Percentiles rank a stretch among this genome's conserved stretches.
phyloP scores from a whole-genome alignment of 768 basidiomycete species.

The Pholiota microspora region DNA sequence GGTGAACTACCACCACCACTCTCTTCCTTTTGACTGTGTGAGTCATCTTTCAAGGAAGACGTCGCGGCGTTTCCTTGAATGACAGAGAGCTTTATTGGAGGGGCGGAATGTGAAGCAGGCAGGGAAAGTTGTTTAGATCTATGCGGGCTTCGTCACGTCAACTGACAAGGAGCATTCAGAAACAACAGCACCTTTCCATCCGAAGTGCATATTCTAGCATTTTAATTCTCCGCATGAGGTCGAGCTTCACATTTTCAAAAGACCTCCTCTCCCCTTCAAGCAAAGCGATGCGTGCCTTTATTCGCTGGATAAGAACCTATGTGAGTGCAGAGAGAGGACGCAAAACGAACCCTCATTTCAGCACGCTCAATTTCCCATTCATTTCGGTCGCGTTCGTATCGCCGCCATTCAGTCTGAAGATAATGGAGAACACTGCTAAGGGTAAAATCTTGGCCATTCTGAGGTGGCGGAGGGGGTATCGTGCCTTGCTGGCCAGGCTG shows the following conservation, averaged over 20 bases:
- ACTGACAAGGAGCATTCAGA: constrained; percentile 8
- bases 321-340: constrained; percentile 16
- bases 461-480: constrained; percentile 74
- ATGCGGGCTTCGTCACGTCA: constrained; percentile 24
- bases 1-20: constrained; percentile 81
- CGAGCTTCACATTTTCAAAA: constrained; percentile 95
- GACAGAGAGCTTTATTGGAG: constrained; percentile 63
- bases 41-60: constrained; percentile 68
- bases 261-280: constrained; percentile 96
- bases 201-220: constrained; percentile 98
- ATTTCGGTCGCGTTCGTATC: constrained; percentile 97
- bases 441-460: constrained; percentile 89
- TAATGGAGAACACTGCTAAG: constrained; percentile 95
- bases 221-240: constrained; percentile 95
- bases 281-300: constrained; percentile 91
- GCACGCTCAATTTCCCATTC: constrained; percentile 99
- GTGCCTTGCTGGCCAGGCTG: constrained; percentile 43
- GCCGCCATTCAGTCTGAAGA: constrained; percentile 96
- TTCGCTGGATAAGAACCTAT: constrained; percentile 25
- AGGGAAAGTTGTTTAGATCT: constrained; percentile 82
- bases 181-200: constrained; percentile 79
- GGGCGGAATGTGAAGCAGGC: constrained; percentile 52
- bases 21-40: constrained; percentile 70
- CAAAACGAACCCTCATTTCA: constrained; percentile 87
- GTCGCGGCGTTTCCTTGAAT: constrained; percentile 53